Conservation (phyloP, 129 eudicot species). For the Kitagawia praeruptora region DNA sequence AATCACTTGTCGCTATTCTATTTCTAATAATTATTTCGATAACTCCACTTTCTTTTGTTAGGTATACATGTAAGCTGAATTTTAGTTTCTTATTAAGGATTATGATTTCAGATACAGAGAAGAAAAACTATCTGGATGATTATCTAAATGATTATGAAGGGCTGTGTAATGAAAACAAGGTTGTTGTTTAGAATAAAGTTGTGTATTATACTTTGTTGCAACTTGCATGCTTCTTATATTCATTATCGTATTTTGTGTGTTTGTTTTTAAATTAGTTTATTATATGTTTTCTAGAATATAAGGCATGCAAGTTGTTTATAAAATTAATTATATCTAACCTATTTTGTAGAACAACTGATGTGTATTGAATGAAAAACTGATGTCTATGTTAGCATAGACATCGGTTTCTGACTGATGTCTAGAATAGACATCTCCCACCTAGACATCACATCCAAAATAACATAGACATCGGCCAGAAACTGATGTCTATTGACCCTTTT, state of each 20-base stretch:
- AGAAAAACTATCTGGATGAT: conserved; percentile 52
- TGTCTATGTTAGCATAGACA: too few relatives aligned
- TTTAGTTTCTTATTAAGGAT: not conserved
- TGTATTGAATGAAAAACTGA: too few relatives aligned
- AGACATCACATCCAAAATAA: too few relatives aligned
- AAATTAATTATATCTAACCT: too few relatives aligned
- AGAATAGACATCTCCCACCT: too few relatives aligned
- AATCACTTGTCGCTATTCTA: conserved; percentile 17
- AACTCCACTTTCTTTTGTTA: not conserved
- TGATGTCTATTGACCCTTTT: too few relatives aligned
- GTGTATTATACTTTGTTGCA: not conserved
- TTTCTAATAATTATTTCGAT: not conserved
- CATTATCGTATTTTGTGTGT: not conserved
- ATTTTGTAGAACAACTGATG: too few relatives aligned
- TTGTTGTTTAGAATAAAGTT: conserved; percentile 9
- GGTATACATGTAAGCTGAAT: not conserved
- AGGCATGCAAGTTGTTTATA: too few relatives aligned
- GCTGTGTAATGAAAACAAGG: conserved; percentile 83
- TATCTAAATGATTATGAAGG: conserved; percentile 71
- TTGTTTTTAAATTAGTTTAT: conserved; percentile 33
- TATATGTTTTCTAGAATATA: too few relatives aligned
- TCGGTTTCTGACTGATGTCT: too few relatives aligned
- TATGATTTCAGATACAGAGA: conserved; percentile 30
- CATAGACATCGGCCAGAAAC: too few relatives aligned
- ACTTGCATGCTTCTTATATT: not conserved